phyloP scores from a whole-genome alignment of 2,329 filamentous ascomycete species.

The Aspergillus neotritici region DNA sequence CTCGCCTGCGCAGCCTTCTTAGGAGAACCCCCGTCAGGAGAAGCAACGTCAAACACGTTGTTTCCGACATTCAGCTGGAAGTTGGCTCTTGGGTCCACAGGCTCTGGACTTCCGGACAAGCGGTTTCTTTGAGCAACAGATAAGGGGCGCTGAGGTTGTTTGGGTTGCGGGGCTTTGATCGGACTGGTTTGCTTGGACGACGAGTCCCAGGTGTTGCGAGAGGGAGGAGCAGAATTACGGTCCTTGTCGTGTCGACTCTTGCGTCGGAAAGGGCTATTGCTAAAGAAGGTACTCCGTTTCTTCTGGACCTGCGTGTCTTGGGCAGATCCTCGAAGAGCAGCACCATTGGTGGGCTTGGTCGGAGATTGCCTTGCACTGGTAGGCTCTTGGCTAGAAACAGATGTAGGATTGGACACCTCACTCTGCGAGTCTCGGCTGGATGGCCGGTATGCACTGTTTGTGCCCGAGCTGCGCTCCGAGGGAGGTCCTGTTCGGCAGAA shows the following conservation, averaged over 20 bases:
- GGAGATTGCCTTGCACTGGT: conserved; percentile 69
- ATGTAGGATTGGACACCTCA: conserved; percentile 84
- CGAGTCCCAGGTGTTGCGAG: conserved; percentile 52
- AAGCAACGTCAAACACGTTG: conserved; percentile 90
- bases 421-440: conserved; percentile 84
- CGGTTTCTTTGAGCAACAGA: conserved; percentile 16
- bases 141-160: conserved; percentile 4
- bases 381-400: conserved; percentile 78
- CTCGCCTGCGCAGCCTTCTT: conserved; percentile 33
- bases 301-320: conserved; percentile 64
- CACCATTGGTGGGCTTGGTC: conserved; percentile 51
- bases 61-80: conserved; percentile 91
- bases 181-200: conserved; percentile 39
- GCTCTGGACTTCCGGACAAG: conserved; percentile 63
- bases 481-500: conserved; percentile 74
- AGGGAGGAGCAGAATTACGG: conserved; percentile 30
- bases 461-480: conserved; percentile 64
- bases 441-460: conserved; percentile 61
- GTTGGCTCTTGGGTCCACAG: conserved; percentile 84
- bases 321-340: conserved; percentile 40
- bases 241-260: conserved; percentile 80
- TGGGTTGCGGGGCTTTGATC: conserved; percentile 35
- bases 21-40: conserved; percentile 59
- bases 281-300: conserved; percentile 81
- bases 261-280: conserved; percentile 84